phyloP scores from a whole-genome alignment of 1,284 basidiomycete genomes.

The Pseudozyma hubeiensis region DNA sequence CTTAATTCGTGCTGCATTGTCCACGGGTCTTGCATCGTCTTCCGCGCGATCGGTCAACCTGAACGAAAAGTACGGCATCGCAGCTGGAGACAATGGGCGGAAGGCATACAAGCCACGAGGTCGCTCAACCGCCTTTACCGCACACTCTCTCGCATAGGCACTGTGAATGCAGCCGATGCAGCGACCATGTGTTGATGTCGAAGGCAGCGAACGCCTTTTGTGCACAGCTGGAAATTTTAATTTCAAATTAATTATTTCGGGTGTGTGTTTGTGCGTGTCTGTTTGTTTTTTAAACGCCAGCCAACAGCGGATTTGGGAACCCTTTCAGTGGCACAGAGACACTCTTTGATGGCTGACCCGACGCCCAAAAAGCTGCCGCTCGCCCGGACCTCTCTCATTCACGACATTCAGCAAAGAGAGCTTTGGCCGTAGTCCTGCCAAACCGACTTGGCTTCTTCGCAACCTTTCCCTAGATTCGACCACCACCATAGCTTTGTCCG shows the following conservation, averaged over 20 bases:
- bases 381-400: no score
- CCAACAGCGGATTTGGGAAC: no score
- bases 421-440: no score
- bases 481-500: conserved; percentile 33
- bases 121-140: background rate
- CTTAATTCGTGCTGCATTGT: no score
- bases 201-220: background rate
- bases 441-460: background rate
- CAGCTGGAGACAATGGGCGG: background rate
- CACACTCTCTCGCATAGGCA: background rate
- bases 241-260: no score
- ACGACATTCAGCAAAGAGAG: no score
- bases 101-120: conserved; percentile 5
- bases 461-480: background rate
- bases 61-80: background rate
- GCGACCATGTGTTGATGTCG: conserved; percentile 3
- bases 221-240: background rate
- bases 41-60: conserved; percentile 1
- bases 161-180: conserved; percentile 1
- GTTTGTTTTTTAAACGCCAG: no score
- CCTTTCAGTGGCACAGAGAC: no score
- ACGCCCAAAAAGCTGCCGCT: no score
- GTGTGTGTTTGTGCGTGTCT: no score
- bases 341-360: no score
- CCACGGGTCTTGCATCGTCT: no score